Base-by-base conservation (phyloP, 2,329 filamentous ascomycete genomes). In the Dissoconium aciculare region DNA sequence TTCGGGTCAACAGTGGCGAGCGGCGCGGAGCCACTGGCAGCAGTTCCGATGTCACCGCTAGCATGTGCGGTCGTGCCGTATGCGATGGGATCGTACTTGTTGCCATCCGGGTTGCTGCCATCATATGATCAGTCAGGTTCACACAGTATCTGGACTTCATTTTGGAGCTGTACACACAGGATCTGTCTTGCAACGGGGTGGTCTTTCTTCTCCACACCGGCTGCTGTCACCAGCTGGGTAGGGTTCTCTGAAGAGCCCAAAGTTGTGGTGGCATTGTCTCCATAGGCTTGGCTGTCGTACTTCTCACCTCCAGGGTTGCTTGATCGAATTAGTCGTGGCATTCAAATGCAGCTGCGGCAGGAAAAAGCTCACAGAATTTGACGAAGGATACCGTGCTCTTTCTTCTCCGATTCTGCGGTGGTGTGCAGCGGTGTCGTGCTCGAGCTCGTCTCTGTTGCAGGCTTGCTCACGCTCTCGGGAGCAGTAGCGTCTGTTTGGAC, bases 21-120 rank as follows among this genome's bases (percentile, higher is more conserved):
- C 8, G 19, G 8, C 8, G 19, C 19, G 19, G n/a, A n/a, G 19
- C 19, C 19, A n/a, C 16, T 19, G 6, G 16, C 15, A 12, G 11
- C 12, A 14, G 13, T 3, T 5, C 11, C 10, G 3, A 16, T 9
- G 3, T 11, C 19, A 13, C 26, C 15, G 5, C 11, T 30, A 4
- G 40, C 39, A 11, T 31, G 34, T 5, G 37, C 39, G 11, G 39
- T 39, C 10, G 30, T 32, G 14, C 37, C 40, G 17, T 34, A 40
- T 5, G 31, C 28, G 14, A 39, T 38, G 6, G 38, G 38, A 15
- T 45, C 42, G 12, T 43, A 42, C 29, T 41, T 44, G 34, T 34
- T 26, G 15, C 31, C 28, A 25, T 28, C 30, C 13, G 36, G 31
- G 30, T 39, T 34, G 12, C n/a, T 32, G 11, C 17, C 5, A 24